A percentile compares a stretch with the other conserved stretches of the same genome.
phyloP scores from a whole-genome alignment of 1,284 basidiomycete species.

The Pseudozyma flocculosa region DNA sequence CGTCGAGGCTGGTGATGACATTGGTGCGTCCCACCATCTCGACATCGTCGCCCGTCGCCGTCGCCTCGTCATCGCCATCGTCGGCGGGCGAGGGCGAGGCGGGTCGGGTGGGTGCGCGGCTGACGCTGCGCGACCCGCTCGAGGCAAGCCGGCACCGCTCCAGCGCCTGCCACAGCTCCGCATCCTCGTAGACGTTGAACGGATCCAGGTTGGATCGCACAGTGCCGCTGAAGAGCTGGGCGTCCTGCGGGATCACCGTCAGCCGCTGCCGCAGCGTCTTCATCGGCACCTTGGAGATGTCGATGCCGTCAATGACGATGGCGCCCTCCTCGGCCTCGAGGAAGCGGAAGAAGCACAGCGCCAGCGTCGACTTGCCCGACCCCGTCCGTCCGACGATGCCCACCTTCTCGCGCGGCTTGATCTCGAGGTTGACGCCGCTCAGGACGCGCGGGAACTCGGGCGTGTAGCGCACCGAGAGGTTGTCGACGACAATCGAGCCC shows the following conservation, averaged over 20 bases:
- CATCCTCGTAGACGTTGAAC: slow-evolving; percentile 72
- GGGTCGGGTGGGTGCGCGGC: slow-evolving; percentile 33
- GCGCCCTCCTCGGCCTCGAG: slow-evolving; percentile 77
- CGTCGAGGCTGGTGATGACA: slow-evolving; percentile 62
- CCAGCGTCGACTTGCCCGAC: slow-evolving; percentile 81
- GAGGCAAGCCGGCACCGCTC: slow-evolving; percentile 60
- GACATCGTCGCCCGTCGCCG: slow-evolving; percentile 2
- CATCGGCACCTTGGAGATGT: slow-evolving; percentile 82
- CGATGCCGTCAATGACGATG: slow-evolving; percentile 83
- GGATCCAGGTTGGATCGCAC: slow-evolving; percentile 62
- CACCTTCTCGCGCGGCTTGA: slow-evolving; percentile 55
- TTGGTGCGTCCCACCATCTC: slow-evolving; percentile 56
- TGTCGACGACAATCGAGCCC: slow-evolving; percentile 50
- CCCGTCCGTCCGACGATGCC: slow-evolving; percentile 69
- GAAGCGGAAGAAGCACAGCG: slow-evolving; percentile 91
- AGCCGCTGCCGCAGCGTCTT: slow-evolving; percentile 78
- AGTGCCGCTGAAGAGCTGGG: slow-evolving; percentile 58
- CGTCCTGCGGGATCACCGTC: slow-evolving; percentile 88
- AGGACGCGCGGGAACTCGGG: slow-evolving; percentile 55
- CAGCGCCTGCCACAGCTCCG: slow-evolving; percentile 64
- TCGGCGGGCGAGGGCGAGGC: slow-evolving; percentile 14
- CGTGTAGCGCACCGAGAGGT: slow-evolving; percentile 55
- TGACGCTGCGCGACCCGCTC: slow-evolving; percentile 20
- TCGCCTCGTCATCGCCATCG: slow-evolving; percentile 8
- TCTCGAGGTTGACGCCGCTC: slow-evolving; percentile 48